These are phyloP conservation scores for Daldinia childiae DNA, from an alignment of 495 filamentous ascomycete genomes.

Conservation along the genomic window DNA sequence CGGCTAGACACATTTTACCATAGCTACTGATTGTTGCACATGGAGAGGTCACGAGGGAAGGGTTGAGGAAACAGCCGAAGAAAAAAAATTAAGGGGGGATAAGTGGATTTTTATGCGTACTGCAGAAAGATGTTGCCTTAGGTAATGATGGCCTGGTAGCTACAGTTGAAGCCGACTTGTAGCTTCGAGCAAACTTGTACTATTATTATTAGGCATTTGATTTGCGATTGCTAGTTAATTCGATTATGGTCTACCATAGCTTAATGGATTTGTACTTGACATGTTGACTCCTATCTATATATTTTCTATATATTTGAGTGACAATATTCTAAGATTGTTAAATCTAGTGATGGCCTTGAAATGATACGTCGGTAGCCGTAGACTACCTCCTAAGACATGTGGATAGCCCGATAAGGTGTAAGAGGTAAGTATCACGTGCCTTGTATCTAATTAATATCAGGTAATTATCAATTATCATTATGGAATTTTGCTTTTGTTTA, in stretches of 20 bases:
- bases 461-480: neutral
- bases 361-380: no score
- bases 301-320: neutral
- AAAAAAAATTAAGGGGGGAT: conserved; percentile 6
- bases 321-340: neutral
- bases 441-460: neutral
- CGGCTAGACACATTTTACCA: conserved; percentile 4
- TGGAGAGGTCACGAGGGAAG: neutral
- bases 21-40: neutral
- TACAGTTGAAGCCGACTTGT: conserved; percentile 10
- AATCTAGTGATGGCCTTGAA: no score
- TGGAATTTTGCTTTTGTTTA: neutral
- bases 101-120: conserved; percentile 22
- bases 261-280: conserved; percentile 1
- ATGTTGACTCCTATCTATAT: neutral
- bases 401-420: neutral
- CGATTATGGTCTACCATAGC: neutral
- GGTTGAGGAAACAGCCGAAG: neutral
- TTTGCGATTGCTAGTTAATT: conserved; percentile 14
- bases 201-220: conserved; percentile 13
- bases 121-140: conserved; percentile 4
- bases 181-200: conserved; percentile 30
- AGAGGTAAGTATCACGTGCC: neutral
- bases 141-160: conserved; percentile 7
- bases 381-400: no score